Base-by-base conservation (phyloP, 768 basidiomycete genomes). In the Mycena filopes region DNA sequence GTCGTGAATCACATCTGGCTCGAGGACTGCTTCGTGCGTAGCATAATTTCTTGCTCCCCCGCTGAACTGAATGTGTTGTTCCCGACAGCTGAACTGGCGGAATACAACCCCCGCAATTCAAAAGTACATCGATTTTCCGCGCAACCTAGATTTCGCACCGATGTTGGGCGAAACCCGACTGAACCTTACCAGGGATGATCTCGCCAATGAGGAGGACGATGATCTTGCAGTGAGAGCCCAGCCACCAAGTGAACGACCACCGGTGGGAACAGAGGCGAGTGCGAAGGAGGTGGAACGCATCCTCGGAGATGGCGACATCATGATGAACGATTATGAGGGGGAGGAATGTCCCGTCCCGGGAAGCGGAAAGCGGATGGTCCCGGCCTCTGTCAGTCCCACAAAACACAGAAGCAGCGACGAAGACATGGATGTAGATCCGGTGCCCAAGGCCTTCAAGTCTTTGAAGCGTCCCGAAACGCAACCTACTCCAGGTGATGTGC, bases 1-100 rank as follows among this genome's bases (percentile, higher is more conserved):
- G 82, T 96, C 61, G 91, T 96, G 13, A 97, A 95, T 70, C 96
- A 98, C 70, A 83, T 85, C 0, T 98, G 95, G 94, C 82, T 98
- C 4, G 96, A 98, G 72, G 94, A 96, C 66, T 96, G 94, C 73
- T 92, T 96, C 72, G 77, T 88, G n/a, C n/a, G n/a, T n/a, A n/a
- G n/a, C n/a, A n/a, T n/a, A n/a, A n/a, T n/a, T n/a, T n/a, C n/a
- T n/a, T n/a, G n/a, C n/a, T n/a, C n/a, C n/a, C n/a, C n/a, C n/a
- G n/a, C n/a, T n/a, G n/a, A n/a, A n/a, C n/a, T n/a, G n/a, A n/a
- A n/a, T n/a, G n/a, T n/a, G n/a, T n/a, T n/a, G n/a, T n/a, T n/a
- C n/a, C n/a, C n/a, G n/a, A n/a, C n/a, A n/a, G n/a, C n/a, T n/a
- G 23, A 83, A 88, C 55, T 98, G 96, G 95, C 84, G 85, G 49